phyloP scores from a whole-genome alignment of 495 filamentous ascomycete species.

The Cryomyces antarcticus region DNA sequence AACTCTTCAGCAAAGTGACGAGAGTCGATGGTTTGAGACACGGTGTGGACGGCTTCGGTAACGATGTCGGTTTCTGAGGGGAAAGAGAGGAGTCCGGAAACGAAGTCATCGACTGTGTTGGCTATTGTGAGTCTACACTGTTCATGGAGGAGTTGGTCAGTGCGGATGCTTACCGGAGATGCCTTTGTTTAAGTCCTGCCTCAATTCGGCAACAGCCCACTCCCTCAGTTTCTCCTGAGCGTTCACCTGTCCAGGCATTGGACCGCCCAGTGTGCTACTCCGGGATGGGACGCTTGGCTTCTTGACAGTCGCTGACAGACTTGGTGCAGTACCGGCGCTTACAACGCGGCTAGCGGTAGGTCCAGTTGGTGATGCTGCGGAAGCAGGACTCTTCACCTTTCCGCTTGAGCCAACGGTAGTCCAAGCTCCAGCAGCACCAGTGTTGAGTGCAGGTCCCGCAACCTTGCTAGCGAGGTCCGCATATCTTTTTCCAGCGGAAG shows the following conservation, averaged over 20 bases:
- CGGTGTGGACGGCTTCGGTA: conserved; percentile 69
- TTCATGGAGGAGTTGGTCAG: too few relatives aligned
- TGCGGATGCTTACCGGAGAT: conserved; percentile 31
- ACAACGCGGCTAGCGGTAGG: conserved; percentile 31
- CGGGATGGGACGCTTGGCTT: conserved; percentile 22
- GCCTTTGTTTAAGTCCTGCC: conserved; percentile 34
- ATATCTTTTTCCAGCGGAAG: conserved; percentile 63
- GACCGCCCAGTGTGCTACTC: conserved; percentile 17
- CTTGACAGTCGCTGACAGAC: conserved; percentile 18
- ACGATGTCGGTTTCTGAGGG: conserved; percentile 63
- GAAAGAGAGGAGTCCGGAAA: conserved; percentile 48
- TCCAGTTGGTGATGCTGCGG: conserved; percentile 26
- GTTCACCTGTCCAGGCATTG: conserved; percentile 28
- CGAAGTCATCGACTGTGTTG: conserved; percentile 56
- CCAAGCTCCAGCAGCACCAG: conserved; percentile 43
- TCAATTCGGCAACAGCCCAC: conserved; percentile 64
- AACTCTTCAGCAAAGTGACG: conserved; percentile 90
- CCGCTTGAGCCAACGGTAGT: conserved; percentile 91
- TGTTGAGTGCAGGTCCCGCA: conserved; percentile 16
- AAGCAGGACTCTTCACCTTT: conserved; percentile 57
- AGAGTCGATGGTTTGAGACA: conserved; percentile 70
- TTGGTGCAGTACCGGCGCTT: conserved; percentile 9
- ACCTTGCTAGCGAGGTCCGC: conserved; percentile 83
- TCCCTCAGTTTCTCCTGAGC: conserved; percentile 78
- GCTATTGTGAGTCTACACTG: too few relatives aligned